Base-by-base conservation (phyloP, 805 yeast species). In the Priceomyces fermenticarens region DNA sequence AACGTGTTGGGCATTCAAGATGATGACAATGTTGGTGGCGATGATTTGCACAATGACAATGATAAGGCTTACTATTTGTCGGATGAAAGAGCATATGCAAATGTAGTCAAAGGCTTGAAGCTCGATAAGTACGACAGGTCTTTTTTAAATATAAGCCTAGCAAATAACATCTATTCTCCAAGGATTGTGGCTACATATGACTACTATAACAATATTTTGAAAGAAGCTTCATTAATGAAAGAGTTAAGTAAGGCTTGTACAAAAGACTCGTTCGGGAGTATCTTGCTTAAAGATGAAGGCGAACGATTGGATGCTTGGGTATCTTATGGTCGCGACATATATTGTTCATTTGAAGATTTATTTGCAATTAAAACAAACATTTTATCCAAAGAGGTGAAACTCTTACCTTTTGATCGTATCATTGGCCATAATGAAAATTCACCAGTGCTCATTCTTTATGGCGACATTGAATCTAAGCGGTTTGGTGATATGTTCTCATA, bases 301-400 rank as follows among this genome's bases (percentile, higher is more conserved):
- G 58, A 52, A 2, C 35, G 44, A 10, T 41, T 41, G 30, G 45
- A 45, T n/a, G 67, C 78, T 1, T 82, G 86, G 75, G 57, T 81
- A 6, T 54, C 65, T 42, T 71, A 71, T 47, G 79, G 82, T 43
- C 76, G 76, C 36, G 67, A 70, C 17, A 57, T 72, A 2, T 83
- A 82, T 53, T 81, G 89, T 51, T 77, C 83, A 8, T 66, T 82
- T 2, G 86, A 79, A 41, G 95, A 85, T 42, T 74, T 88, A 1
- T 93, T 78, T 58, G 95, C 97, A 2, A 68, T 93, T 42, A 83
- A 84, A 57, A 77, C 88, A 0, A 67, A 67, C 17, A 63, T 65
- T n/a, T 51, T 56, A 4, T 39, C 52, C 2, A 52, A 44, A 14
- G 10, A 48, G 14, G 47, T 43, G 2, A 47, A 46, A 3, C 53